These are phyloP conservation scores for Punica granatum DNA, from an alignment of 345 rosid genomes.

Conservation along the genomic window DNA sequence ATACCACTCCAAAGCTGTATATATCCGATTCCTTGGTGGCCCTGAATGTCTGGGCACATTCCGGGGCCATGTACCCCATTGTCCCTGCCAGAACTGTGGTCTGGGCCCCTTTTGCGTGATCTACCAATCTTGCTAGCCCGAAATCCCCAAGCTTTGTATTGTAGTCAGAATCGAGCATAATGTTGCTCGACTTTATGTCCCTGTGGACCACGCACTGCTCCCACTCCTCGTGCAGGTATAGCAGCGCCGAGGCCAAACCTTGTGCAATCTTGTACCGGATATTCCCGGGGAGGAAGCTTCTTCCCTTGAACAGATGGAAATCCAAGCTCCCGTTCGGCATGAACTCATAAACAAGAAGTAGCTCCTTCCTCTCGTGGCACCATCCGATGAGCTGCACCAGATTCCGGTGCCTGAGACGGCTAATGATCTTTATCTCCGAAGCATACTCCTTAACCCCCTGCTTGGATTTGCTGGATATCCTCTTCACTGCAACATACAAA, in stretches of 20 bases:
- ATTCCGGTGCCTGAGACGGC: slow-evolving; percentile 39
- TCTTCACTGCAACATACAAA: slow-evolving; percentile 10
- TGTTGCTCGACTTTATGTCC: slow-evolving; percentile 34
- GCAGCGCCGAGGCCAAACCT: slow-evolving; percentile 27
- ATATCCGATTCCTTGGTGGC: slow-evolving; percentile 32
- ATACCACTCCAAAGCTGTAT: slow-evolving; percentile 21
- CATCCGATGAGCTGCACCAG: slow-evolving; percentile 35
- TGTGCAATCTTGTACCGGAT: slow-evolving; percentile 19
- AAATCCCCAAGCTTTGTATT: slow-evolving; percentile 36
- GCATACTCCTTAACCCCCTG: slow-evolving; percentile 20
- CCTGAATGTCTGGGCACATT: slow-evolving; percentile 23
- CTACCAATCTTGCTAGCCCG: slow-evolving; percentile 36
- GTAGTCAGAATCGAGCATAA: slow-evolving; percentile 30
- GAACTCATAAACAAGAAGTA: slow-evolving; percentile 39
- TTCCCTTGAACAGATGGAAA: slow-evolving; percentile 21
- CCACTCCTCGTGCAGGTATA: slow-evolving; percentile 34
- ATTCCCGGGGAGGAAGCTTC: slow-evolving; percentile 16
- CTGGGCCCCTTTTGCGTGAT: slow-evolving; percentile 13
- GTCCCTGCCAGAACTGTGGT: slow-evolving; percentile 17
- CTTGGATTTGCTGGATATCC: slow-evolving; percentile 11
- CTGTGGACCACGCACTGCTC: slow-evolving; percentile 32
- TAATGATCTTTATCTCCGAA: slow-evolving; percentile 18
- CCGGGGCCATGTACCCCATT: slow-evolving; percentile 36
- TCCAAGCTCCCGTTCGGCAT: slow-evolving; percentile 39
- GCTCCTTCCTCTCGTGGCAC: slow-evolving; percentile 39